These are phyloP conservation scores for Eucalyptus sideroxylon DNA, from an alignment of 345 rosid species.

Conservation along the genomic window DNA sequence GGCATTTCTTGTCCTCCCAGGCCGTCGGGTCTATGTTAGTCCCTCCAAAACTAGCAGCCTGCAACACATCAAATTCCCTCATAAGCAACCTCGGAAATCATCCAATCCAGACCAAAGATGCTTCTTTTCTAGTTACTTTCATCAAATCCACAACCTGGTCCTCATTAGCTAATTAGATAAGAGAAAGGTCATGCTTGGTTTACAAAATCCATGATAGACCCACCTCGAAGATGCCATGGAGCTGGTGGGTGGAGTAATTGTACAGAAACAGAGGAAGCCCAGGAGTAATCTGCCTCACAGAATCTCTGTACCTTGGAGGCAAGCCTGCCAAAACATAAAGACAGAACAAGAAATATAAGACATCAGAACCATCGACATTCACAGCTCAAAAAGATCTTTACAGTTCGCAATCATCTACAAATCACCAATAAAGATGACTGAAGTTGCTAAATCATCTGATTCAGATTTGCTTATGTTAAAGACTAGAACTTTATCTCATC, in stretches of 20 bases:
- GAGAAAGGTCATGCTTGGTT: not conserved
- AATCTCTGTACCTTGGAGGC: conserved; percentile 94
- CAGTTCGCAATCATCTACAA: not conserved
- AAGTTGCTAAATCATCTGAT: not conserved
- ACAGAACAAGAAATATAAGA: not conserved
- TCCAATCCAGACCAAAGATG: not conserved
- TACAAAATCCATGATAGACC: not conserved
- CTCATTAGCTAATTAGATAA: not conserved
- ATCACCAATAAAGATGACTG: not conserved
- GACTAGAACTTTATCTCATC: not conserved
- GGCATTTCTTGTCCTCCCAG: conserved; percentile 12
- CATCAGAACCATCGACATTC: not conserved
- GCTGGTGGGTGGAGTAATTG: conserved; percentile 98
- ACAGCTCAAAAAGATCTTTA: accelerated
- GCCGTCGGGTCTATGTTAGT: conserved; percentile 6
- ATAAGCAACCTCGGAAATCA: not conserved
- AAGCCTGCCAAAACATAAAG: conserved; percentile 25
- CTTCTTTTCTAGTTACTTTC: not conserved
- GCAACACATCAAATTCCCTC: not conserved
- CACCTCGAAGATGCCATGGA: conserved; percentile 93
- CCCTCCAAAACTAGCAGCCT: conserved; percentile 13
- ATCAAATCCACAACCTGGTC: not conserved
- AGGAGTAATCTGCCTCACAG: conserved; percentile 94
- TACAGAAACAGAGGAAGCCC: conserved; percentile 96
- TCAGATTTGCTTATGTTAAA: not conserved